A percentile compares a stretch with the other conserved stretches of the same genome.
These are phyloP conservation scores for Xylaria sp. DNA, from an alignment of 2,329 filamentous ascomycete genomes.

Conservation along the genomic window DNA sequence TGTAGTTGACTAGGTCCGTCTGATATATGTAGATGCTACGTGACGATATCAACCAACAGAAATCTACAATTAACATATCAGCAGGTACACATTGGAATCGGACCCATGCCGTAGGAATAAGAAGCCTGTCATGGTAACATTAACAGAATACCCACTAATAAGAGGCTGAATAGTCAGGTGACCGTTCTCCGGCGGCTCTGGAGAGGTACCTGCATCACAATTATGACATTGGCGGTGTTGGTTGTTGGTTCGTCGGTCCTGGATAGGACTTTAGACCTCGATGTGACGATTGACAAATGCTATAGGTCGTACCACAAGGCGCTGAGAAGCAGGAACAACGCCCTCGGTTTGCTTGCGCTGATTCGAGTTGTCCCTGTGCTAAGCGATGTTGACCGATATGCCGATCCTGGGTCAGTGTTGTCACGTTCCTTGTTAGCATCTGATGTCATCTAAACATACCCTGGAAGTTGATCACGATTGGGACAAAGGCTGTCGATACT, in stretches of 20 bases:
- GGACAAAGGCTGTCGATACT: neutral
- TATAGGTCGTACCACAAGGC: neutral
- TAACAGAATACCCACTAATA: constrained; percentile 16
- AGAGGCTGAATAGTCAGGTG: constrained; percentile 27
- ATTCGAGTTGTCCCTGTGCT: constrained; percentile 15
- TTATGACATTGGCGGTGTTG: neutral
- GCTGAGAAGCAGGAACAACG: neutral
- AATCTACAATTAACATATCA: neutral
- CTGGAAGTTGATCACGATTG: neutral
- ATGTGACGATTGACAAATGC: neutral
- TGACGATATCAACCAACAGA: neutral
- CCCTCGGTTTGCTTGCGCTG: constrained; percentile 2
- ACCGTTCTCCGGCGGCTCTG: neutral
- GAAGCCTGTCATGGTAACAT: constrained; percentile 4
- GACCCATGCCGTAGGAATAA: constrained; percentile 10
- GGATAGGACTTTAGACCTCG: neutral
- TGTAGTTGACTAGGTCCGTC: constrained; percentile 2
- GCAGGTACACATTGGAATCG: constrained; percentile 2
- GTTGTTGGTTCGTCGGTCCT: constrained; percentile 1
- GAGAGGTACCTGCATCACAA: neutral
- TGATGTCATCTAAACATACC: constrained; percentile 11
- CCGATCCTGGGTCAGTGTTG: neutral
- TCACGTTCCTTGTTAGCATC: neutral
- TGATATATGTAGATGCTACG: constrained; percentile 14
- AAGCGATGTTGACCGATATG: constrained; percentile 21